Percentiles rank a stretch among this genome's conserved stretches.
phyloP scores from a whole-genome alignment of 495 filamentous ascomycete species.

The Hypomontagnella monticulosa region DNA sequence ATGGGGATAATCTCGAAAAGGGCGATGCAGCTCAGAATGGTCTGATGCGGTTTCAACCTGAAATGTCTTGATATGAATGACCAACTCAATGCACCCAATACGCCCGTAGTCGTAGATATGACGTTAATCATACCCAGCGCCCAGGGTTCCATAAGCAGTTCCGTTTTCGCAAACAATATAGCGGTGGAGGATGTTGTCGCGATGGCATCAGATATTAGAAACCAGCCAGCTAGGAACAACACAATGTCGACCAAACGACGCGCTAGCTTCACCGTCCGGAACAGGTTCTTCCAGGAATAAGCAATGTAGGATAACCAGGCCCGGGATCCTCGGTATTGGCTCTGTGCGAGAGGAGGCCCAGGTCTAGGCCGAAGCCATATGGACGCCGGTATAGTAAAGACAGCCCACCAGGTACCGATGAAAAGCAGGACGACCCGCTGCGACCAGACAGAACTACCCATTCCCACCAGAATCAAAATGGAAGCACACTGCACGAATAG shows the following conservation, averaged over 20 bases:
- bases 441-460: conserved; percentile 78
- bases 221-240: conserved; percentile 92
- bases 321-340: conserved; percentile 30
- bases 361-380: conserved; percentile 92
- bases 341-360: conserved; percentile 75
- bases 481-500: conserved; percentile 80
- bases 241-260: conserved; percentile 84
- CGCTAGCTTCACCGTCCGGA: conserved; percentile 79
- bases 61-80: conserved; percentile 73
- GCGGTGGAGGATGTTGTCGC: conserved; percentile 96
- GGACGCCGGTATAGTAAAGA: conserved; percentile 88
- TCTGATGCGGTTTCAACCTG: conserved; percentile 77
- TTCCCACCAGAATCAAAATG: conserved; percentile 74
- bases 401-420: conserved; percentile 93
- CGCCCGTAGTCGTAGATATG: conserved; percentile 82
- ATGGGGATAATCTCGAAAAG: conserved; percentile 92
- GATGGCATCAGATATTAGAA: conserved; percentile 91
- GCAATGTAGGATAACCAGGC: conserved; percentile 69
- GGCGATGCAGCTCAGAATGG: conserved; percentile 87
- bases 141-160: conserved; percentile 86
- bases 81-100: conserved; percentile 92
- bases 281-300: conserved; percentile 87
- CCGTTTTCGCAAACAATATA: conserved; percentile 93
- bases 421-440: conserved; percentile 85
- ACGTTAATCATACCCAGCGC: conserved; percentile 94